A percentile compares a stretch with the other conserved stretches of the same genome.
Evolutionary conservation across 345 rosid genomes (phyloP).

Genomic region (Pelargonium nanum): DNA sequence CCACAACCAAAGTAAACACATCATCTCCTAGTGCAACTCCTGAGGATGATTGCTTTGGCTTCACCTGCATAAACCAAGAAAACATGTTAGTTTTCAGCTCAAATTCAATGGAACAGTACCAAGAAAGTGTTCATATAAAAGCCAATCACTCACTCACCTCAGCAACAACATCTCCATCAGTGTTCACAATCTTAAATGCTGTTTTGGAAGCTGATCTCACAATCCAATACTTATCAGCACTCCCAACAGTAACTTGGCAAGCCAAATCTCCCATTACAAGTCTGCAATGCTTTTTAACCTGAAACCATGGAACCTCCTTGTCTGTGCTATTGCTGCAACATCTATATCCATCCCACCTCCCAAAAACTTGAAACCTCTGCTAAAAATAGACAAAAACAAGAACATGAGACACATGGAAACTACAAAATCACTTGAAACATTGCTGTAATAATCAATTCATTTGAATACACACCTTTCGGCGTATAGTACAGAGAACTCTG

Average conservation of each 20-base stretch:
- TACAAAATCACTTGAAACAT: too few species aligned
- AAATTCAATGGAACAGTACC: not conserved
- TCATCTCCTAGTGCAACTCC: slow-evolving; percentile 45
- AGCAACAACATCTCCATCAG: slow-evolving; percentile 20
- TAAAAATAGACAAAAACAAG: not conserved
- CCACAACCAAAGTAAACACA: slow-evolving; percentile 34
- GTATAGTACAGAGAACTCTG: slow-evolving; percentile 29
- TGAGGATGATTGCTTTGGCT: slow-evolving; percentile 38
- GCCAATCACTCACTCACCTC: slow-evolving; percentile 16
- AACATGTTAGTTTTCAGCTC: slow-evolving; percentile 1
- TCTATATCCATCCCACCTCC: slow-evolving; percentile 30
- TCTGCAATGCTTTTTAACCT: slow-evolving; percentile 16
- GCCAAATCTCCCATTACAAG: slow-evolving; percentile 12
- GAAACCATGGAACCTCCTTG: slow-evolving; percentile 25
- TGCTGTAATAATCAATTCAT: too few species aligned
- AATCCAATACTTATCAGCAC: slow-evolving; percentile 6
- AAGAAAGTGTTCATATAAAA: not conserved
- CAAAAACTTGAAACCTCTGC: slow-evolving; percentile 20
- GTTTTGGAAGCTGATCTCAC: slow-evolving; percentile 6
- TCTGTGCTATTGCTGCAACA: slow-evolving; percentile 4
- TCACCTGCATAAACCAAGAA: slow-evolving; percentile 26
- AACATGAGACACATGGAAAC: not conserved
- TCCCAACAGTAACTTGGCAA: slow-evolving; percentile 19
- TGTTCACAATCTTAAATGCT: slow-evolving; percentile 23
- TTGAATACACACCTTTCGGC: slow-evolving; percentile 17